A percentile compares a stretch with the other conserved stretches of the same genome.
phyloP scores from a whole-genome alignment of 2,329 filamentous ascomycete genomes.

The Shiraia sp. region DNA sequence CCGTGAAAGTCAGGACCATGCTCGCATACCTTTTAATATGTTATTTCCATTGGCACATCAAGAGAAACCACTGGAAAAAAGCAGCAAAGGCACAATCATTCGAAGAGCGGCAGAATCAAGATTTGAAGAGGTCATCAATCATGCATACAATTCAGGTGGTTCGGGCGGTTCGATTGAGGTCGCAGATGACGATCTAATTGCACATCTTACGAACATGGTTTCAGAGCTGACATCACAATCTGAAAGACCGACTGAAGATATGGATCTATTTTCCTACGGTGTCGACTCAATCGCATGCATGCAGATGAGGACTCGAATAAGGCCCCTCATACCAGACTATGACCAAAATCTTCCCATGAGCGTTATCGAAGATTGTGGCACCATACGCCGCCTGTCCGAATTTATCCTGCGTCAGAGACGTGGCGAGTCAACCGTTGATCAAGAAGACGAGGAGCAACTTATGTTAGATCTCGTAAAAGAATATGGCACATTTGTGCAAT shows the following conservation, averaged over 20 bases:
- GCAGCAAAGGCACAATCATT: constrained; percentile 65
- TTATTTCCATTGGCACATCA: constrained; percentile 51
- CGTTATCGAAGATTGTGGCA: constrained; percentile 64
- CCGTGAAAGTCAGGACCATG: constrained; percentile 53
- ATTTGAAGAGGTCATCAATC: constrained; percentile 53
- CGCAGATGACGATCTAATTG: constrained; percentile 31
- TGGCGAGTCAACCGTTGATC: constrained; percentile 34
- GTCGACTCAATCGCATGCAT: constrained; percentile 64
- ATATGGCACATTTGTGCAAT: constrained; percentile 50
- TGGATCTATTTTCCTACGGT: constrained; percentile 62
- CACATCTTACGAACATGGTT: constrained; percentile 23
- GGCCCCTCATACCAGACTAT: constrained; percentile 39
- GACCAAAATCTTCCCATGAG: constrained; percentile 56
- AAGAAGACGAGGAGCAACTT: constrained; percentile 43
- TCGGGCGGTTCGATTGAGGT: constrained; percentile 17
- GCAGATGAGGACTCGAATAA: constrained; percentile 51
- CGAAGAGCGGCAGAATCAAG: constrained; percentile 56
- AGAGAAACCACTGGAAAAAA: constrained; percentile 55
- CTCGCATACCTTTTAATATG: constrained; percentile 56
- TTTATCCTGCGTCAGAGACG: constrained; percentile 47
- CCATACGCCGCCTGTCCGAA: constrained; percentile 48
- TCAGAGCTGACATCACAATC: constrained; percentile 27
- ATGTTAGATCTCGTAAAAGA: constrained; percentile 55
- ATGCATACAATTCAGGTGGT: constrained; percentile 48
- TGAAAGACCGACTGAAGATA: constrained; percentile 35